These are phyloP conservation scores for Crithidia sp. DNA, from an alignment of 208 protist species.

Conservation along the genomic window DNA sequence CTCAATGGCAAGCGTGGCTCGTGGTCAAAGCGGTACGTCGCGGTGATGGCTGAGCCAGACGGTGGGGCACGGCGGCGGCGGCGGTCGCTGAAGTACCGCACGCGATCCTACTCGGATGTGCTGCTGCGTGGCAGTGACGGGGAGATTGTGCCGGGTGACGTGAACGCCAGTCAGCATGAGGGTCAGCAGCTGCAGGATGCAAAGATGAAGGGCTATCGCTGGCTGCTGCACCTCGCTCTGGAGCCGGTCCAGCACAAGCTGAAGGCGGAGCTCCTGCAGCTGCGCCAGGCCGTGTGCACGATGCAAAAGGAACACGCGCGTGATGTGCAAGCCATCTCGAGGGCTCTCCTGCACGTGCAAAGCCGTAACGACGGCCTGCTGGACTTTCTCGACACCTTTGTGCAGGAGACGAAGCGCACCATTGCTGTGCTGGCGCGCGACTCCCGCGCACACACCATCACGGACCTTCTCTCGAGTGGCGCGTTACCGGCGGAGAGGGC, in stretches of 20 bases:
- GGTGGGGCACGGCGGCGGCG: not conserved
- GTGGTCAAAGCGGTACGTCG: slow-evolving; percentile 14
- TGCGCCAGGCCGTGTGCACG: slow-evolving; percentile 27
- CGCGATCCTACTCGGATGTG: slow-evolving; percentile 8
- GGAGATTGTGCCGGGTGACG: no score
- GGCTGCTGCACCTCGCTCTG: slow-evolving; percentile 39
- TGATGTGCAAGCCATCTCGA: slow-evolving; percentile 31
- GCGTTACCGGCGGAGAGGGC: slow-evolving; percentile 12
- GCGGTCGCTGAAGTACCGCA: not conserved
- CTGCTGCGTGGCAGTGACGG: not conserved
- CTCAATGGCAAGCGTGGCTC: slow-evolving; percentile 32
- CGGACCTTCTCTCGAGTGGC: slow-evolving; percentile 26
- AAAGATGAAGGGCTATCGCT: slow-evolving; percentile 30
- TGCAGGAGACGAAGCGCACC: slow-evolving; percentile 23
- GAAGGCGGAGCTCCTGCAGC: slow-evolving; percentile 21
- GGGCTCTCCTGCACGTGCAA: slow-evolving; percentile 31
- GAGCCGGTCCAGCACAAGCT: slow-evolving; percentile 36
- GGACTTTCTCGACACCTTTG: slow-evolving; percentile 49
- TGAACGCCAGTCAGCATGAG: not conserved
- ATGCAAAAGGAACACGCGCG: slow-evolving; percentile 42
- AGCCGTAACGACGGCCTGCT: slow-evolving; percentile 47
- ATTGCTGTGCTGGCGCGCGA: slow-evolving; percentile 24
- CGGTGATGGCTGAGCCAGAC: not conserved
- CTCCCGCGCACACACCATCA: slow-evolving; percentile 29
- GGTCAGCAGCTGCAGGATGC: slow-evolving; percentile 24